Conservation (phyloP, 176 grass and related monocot genomes). For the Oryza longistaminata region DNA sequence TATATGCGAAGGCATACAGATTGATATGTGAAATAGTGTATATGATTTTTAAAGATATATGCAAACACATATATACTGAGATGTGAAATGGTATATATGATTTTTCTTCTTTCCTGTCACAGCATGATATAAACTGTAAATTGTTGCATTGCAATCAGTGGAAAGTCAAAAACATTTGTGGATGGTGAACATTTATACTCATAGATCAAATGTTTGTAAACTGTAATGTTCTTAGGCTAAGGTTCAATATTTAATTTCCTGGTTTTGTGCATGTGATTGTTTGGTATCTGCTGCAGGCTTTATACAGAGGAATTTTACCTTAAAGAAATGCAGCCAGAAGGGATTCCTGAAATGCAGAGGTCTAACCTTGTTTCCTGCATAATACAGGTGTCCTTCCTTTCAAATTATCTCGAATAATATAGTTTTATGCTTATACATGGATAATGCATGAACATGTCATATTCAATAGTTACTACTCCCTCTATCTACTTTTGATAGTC, state of each 20-base stretch:
- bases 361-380: conserved; percentile 92
- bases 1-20: too few species aligned
- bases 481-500: too few species aligned
- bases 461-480: neutral
- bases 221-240: neutral
- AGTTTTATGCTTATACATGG: neutral
- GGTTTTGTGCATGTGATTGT: conserved; percentile 20
- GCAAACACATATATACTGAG: neutral
- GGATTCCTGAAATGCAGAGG: conserved; percentile 95
- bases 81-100: neutral
- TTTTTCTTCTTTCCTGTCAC: neutral
- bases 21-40: too few species aligned
- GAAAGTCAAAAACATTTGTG: neutral
- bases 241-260: neutral
- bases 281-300: conserved; percentile 57
- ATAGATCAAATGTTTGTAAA: neutral
- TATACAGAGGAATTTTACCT: conserved; percentile 97
- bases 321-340: conserved; percentile 86
- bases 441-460: neutral
- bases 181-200: neutral
- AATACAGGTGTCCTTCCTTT: conserved; percentile 70
- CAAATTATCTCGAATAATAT: conserved; percentile 12
- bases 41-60: too few species aligned
- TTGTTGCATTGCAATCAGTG: neutral
- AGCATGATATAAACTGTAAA: neutral